Conservation (phyloP, 352 stramenopile genomes). For the Pythium dissotocum region DNA sequence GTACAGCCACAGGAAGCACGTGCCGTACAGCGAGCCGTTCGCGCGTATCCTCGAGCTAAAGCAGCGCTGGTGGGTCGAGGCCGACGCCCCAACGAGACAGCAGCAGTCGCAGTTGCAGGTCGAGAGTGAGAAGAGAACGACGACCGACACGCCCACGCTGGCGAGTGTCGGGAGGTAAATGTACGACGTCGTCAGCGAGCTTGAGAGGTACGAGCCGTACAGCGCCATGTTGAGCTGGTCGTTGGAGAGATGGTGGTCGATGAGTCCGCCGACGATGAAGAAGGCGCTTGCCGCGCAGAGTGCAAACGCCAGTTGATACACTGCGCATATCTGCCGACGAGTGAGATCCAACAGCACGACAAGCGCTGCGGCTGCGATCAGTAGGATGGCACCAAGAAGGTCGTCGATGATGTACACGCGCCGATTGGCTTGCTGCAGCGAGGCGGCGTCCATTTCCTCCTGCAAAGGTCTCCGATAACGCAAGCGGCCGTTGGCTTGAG, state of each 20-base stretch:
- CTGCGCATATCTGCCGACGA: slow-evolving; percentile 57
- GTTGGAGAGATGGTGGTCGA: slow-evolving; percentile 73
- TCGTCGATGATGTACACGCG: slow-evolving; percentile 78
- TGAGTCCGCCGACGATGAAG: slow-evolving; percentile 67
- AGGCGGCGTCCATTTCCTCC: slow-evolving; percentile 13
- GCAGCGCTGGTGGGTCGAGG: slow-evolving; percentile 46
- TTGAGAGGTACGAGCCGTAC: slow-evolving; percentile 57
- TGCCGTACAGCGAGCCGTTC: slow-evolving; percentile 50
- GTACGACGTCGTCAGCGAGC: slow-evolving; percentile 53
- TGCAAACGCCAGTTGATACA: slow-evolving; percentile 73
- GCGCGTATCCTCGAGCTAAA: slow-evolving; percentile 51
- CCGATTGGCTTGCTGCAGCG: slow-evolving; percentile 30
- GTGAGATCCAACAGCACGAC: slow-evolving; percentile 67
- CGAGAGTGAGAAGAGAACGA: slow-evolving; percentile 47
- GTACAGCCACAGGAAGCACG: slow-evolving; percentile 48
- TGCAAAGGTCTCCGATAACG: neutral
- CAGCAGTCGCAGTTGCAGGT: slow-evolving; percentile 71
- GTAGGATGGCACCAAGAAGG: slow-evolving; percentile 59
- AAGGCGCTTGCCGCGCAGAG: slow-evolving; percentile 49
- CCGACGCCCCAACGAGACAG: slow-evolving; percentile 44
- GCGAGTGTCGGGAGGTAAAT: slow-evolving; percentile 56
- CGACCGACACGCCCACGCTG: slow-evolving; percentile 39
- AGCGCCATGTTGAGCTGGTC: slow-evolving; percentile 73
- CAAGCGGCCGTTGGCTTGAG: neutral
- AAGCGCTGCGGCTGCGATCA: slow-evolving; percentile 54